These are phyloP conservation scores for Nicotiana paniculata DNA, from an alignment of 257 asterid species.

Conservation along the genomic window DNA sequence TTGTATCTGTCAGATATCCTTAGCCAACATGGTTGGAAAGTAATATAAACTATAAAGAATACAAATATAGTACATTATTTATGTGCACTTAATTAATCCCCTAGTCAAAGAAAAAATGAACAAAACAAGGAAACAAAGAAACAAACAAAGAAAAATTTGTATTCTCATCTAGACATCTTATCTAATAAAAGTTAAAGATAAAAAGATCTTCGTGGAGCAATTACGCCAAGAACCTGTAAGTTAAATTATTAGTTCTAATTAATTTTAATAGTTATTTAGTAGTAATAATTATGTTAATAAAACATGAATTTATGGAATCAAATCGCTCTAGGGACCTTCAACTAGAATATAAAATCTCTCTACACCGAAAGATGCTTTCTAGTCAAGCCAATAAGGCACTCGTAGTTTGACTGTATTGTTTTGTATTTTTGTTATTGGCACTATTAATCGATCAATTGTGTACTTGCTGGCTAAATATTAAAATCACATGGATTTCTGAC, in stretches of 20 bases:
- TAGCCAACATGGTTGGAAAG: background rate
- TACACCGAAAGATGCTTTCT: slow-evolving; percentile 14
- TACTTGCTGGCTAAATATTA: slow-evolving; percentile 12
- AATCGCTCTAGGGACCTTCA: background rate
- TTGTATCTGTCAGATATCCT: background rate
- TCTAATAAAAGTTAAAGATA: background rate
- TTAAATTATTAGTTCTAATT: background rate
- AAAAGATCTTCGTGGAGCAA: background rate
- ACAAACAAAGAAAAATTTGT: background rate
- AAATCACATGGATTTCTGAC: slow-evolving; percentile 10
- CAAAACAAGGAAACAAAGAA: too few relatives aligned
- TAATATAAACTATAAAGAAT: background rate
- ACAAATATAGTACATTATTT: background rate
- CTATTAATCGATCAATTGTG: background rate
- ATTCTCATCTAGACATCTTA: background rate
- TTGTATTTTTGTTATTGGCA: slow-evolving; percentile 15
- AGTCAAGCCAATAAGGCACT: slow-evolving; percentile 18
- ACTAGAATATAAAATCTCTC: background rate
- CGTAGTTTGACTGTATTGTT: slow-evolving; percentile 8
- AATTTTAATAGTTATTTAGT: background rate
- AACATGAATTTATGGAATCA: background rate
- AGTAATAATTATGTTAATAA: background rate
- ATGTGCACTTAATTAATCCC: background rate
- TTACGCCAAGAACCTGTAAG: too few relatives aligned
- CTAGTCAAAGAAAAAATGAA: background rate